A percentile compares a stretch with the other conserved stretches of the same genome.
Conservation (phyloP, 164 flowering plant species). For the Vitis rupestris region DNA sequence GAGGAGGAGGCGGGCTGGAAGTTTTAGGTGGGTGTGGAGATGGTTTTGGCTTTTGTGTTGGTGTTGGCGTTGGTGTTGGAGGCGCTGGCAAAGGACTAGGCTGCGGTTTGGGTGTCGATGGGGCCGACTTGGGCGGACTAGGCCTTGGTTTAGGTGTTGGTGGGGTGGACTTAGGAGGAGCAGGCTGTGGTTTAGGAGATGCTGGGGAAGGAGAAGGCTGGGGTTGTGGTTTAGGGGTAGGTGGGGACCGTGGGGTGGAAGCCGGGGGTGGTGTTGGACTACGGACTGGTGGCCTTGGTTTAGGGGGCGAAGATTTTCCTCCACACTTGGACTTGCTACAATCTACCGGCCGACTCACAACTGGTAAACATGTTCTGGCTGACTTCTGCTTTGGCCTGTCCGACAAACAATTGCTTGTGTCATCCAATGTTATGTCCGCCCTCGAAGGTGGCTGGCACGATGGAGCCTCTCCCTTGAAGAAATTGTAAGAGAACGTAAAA, state of each 20-base stretch:
- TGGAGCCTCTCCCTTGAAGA: constrained; percentile 43
- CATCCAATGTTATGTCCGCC: constrained; percentile 27
- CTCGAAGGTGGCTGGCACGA: constrained; percentile 27
- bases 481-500: constrained; percentile 58
- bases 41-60: constrained; percentile 9
- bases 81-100: not conserved
- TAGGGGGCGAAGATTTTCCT: constrained; percentile 1
- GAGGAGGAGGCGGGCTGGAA: not conserved
- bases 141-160: not conserved
- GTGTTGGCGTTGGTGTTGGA: constrained; percentile 6
- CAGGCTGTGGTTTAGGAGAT: not conserved
- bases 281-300: not conserved
- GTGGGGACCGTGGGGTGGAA: not conserved
- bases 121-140: no score
- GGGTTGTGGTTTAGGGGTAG: not conserved
- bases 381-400: constrained; percentile 47
- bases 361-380: constrained; percentile 31
- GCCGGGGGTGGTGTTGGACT: not conserved
- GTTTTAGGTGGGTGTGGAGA: not conserved
- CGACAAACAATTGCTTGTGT: constrained; percentile 47
- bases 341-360: constrained; percentile 44
- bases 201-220: not conserved
- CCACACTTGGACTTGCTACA: constrained; percentile 46
- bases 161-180: not conserved
- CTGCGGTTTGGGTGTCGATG: not conserved